Conservation (phyloP, 352 stramenopile genomes). For the Phytophthora citricola region DNA sequence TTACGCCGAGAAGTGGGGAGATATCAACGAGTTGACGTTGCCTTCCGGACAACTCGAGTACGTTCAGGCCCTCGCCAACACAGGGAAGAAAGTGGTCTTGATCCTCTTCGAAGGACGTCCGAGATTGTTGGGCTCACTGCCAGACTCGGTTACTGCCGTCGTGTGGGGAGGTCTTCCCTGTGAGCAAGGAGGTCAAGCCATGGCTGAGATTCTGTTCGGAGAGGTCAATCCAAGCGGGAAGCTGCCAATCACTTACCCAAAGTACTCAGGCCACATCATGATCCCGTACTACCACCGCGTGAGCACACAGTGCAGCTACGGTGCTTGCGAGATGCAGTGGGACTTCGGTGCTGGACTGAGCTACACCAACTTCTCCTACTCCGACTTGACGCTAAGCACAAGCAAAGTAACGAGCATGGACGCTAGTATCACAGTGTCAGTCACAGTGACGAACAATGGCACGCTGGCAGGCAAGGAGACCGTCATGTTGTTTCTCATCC, state of each 20-base stretch:
- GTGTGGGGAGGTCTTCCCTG: constrained; percentile 76
- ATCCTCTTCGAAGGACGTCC: constrained; percentile 77
- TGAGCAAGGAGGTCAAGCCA: constrained; percentile 80
- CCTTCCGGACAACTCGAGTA: constrained; percentile 73
- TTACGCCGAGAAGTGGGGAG: constrained; percentile 76
- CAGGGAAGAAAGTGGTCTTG: constrained; percentile 67
- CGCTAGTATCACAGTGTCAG: constrained; percentile 38
- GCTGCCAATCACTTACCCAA: constrained; percentile 84
- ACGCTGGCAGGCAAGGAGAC: constrained; percentile 66
- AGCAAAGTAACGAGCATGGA: constrained; percentile 35
- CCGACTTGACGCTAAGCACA: constrained; percentile 40
- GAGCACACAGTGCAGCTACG: constrained; percentile 52
- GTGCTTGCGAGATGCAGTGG: constrained; percentile 64
- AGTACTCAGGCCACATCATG: constrained; percentile 57
- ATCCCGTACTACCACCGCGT: constrained; percentile 80
- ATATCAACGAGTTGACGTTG: constrained; percentile 77
- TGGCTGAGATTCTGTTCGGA: constrained; percentile 85
- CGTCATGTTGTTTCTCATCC: constrained; percentile 79
- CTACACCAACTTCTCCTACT: constrained; percentile 75
- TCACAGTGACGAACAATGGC: constrained; percentile 76
- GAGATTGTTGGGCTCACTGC: constrained; percentile 52
- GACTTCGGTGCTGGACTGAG: constrained; percentile 69
- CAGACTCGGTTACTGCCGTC: constrained; percentile 73
- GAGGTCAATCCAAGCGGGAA: constrained; percentile 78
- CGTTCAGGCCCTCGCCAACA: constrained; percentile 63